Evolutionary conservation across 1,139 yeast genomes (phyloP), one percentile per base, ranked within the genome.

Genomic region (Lodderomyces pseudojiufengensis): DNA sequence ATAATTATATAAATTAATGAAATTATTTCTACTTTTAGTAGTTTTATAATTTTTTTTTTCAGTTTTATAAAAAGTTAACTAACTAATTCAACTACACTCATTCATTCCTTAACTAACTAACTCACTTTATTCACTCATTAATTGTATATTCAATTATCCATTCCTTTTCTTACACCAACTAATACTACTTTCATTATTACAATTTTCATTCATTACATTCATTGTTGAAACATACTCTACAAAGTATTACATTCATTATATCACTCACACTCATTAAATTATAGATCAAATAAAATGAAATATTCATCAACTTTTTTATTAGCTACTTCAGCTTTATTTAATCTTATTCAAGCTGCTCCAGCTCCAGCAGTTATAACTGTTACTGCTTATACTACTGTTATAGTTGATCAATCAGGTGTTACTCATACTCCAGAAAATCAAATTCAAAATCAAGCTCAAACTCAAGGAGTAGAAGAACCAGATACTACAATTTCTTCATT

Each of bases 361-460:
- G 56, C 50, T 26, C 56, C 58, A 14, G 54, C 40, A 23, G 40
- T 57, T n/a, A 49, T 47, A 8, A 26, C 33, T 23, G 40, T 47
- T 13, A 43, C 50, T 14, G 48, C 43, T 30, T 47, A 34, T 39
- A 46, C 47, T 25, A 50, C 54, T 24, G 54, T 51, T 12, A 39
- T 27, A 15, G 49, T 45, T 31, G 45, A 40, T 31, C 35, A 35
- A 11, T 27, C 40, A 13, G 44, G 44, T 25, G 32, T 38, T 25
- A 34, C 41, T 9, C 34, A 38, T 20, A 38, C 33, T 9, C 43
- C 41, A 29, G 29, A 43, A 24, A 8, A n/a, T 12, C 8, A 26
- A 12, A n/a, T 26, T 15, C 24, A 15, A 9, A n/a, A 7, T 9
- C 30, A 16, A 13, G 18, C 31, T 4, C 31, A 31, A 16, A 29